These are phyloP conservation scores for Inga oerstediana DNA, from an alignment of 306 rosid species.

Conservation along the genomic window DNA sequence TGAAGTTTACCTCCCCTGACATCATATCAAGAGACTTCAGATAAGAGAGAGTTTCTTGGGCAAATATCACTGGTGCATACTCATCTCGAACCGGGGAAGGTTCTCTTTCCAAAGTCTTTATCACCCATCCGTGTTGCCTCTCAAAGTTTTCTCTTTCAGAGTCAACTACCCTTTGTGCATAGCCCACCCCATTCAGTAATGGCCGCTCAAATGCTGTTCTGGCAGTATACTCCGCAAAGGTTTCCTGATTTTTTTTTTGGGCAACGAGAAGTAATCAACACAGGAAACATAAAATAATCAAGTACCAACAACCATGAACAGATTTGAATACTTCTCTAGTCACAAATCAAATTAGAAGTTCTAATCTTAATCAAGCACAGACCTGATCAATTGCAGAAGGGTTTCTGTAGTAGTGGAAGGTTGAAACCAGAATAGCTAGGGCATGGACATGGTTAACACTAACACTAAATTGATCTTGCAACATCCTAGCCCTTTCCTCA, in stretches of 20 bases:
- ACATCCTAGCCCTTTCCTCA: conserved; percentile 96
- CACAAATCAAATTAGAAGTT: conserved; percentile 18
- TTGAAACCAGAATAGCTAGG: conserved; percentile 92
- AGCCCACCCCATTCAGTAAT: conserved; percentile 92
- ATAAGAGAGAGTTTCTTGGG: conserved; percentile 87
- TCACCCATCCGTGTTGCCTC: conserved; percentile 84
- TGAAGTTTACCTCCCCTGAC: conserved; percentile 89
- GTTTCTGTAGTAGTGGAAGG: conserved; percentile 82
- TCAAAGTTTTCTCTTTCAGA: conserved; percentile 81
- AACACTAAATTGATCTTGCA: conserved; percentile 96
- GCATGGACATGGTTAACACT: conserved; percentile 99
- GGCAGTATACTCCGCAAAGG: conserved; percentile 94
- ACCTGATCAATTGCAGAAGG: conserved; percentile 99
- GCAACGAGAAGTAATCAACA: conserved; percentile 20
- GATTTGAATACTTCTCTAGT: background rate
- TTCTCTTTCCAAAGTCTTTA: conserved; percentile 88
- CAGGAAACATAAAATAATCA: background rate
- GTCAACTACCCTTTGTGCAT: conserved; percentile 81
- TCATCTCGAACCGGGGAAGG: conserved; percentile 85
- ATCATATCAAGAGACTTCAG: conserved; percentile 96
- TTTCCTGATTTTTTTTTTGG: conserved; percentile 57
- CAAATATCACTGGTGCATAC: conserved; percentile 95
- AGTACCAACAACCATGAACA: conserved; percentile 6
- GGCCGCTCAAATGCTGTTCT: conserved; percentile 97
- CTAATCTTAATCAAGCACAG: conserved; percentile 35